Evolutionary conservation across 495 filamentous ascomycete species (phyloP).

Genomic region (Hypoxylon subgilvum): DNA sequence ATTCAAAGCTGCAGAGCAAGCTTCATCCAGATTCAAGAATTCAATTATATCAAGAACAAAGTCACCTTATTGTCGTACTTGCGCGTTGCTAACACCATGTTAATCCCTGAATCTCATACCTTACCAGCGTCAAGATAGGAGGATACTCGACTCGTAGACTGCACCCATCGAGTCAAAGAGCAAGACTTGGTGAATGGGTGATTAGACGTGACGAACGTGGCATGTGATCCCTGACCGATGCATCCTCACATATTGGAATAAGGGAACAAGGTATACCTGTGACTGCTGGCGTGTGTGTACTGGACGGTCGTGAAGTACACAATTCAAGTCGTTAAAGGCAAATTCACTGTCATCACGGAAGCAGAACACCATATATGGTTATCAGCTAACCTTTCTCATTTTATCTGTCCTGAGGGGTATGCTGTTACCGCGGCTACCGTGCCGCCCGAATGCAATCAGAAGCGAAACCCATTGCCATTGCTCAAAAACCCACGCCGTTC

Average conservation of each 20-base stretch:
- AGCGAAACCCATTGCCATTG: conserved; percentile 59
- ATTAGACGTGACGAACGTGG: neutral
- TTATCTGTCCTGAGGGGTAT: conserved; percentile 44
- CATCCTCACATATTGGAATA: neutral
- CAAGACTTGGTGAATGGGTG: too few species aligned
- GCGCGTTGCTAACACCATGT: too few species aligned
- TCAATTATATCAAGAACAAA: neutral
- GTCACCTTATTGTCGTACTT: too few species aligned
- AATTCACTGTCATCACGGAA: too few species aligned
- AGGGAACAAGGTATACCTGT: neutral
- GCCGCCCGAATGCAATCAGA: conserved; percentile 64
- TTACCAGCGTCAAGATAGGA: too few species aligned
- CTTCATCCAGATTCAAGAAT: neutral
- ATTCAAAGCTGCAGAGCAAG: neutral
- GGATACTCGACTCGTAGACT: too few species aligned
- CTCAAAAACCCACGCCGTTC: conserved; percentile 59
- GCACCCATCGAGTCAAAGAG: too few species aligned
- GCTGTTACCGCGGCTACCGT: conserved; percentile 57
- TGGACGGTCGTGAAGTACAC: too few species aligned
- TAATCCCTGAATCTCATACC: neutral
- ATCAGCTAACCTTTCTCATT: conserved; percentile 45
- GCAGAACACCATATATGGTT: conserved; percentile 9
- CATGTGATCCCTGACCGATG: conserved; percentile 1
- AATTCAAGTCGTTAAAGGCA: too few species aligned
- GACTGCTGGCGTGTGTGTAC: too few species aligned